Base-by-base conservation (phyloP, 495 filamentous ascomycete species). In the Penicillium canariense region DNA sequence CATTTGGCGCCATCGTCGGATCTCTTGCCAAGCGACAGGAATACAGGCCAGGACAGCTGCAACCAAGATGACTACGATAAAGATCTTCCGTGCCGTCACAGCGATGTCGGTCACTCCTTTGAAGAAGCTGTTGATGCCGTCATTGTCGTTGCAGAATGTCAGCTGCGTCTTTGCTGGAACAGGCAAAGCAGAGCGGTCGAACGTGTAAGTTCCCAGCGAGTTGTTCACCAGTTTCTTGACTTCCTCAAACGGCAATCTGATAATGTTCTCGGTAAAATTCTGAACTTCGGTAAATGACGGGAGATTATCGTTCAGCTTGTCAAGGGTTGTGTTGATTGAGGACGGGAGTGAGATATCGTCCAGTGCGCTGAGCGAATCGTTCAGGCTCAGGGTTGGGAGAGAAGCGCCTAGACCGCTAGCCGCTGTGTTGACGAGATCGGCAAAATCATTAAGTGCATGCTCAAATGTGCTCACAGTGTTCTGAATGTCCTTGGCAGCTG, bases 101-200 rank as follows among this genome's bases (percentile, higher is more conserved):
- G 81, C 76, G 7, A 89, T 77, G 11, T 81, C 70, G 20, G 80
- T 77, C 0, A 96, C 77, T 2, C 75, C 77, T 22, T 86, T 74
- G 69, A 98, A 98, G 80, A 97, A 97, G 55, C 87, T 79, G 66
- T 87, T 84, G 77, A 98, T 89, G 18, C 81, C 84, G 49, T 86
- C 81, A 73, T 93, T 90, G 69, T 86, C 80, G 28, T 90, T 86
- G 75, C 94, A 98, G 76, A 98, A 98, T 7, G 81, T 85, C 32
- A 98, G 74, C 17, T 84, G 72, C 64, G 93, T 78, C 70, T 95
- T 96, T 55, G 83, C 59, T 1, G 95, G 90, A 7, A 96, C 76
- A 0, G 90, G 88, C 53, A 98, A 88, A 4, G 88, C 52, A 1
- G 80, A 81, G 7, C 84, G 77, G 66, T 97, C 84, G 66, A 97